Base-by-base conservation (phyloP, 2,329 filamentous ascomycete species). In the Nothomitra cinnamomea region DNA sequence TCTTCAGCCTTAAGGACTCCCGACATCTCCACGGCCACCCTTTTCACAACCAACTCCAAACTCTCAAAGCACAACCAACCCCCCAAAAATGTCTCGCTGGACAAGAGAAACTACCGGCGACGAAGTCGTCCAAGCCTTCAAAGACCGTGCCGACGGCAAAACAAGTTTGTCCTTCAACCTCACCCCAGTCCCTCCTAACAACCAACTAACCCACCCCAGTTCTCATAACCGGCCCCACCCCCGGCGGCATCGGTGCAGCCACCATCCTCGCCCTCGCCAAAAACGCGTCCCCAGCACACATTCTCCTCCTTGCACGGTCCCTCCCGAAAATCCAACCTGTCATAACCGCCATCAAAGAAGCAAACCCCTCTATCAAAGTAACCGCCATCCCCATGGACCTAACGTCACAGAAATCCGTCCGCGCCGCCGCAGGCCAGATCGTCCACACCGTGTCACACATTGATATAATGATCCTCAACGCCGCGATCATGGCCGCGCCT, bases 391-490 rank as follows among this genome's bases (percentile, higher is more conserved):
- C 17, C 17, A 7, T 50, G 5, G 47, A 50, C 24, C 47, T 50
- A 7, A 3, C 8, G 5, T 21, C 17, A 4, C 47, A 50, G 25
- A 52, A 56, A 6, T 15, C 32, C 3, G 56, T 65, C 41, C 59
- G 58, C 40, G 50, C 54, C 2, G 63, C 63, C 2, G 61, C 62
- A 3, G 56, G 54, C n/a, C 56, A 58, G 19, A 59, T 64, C 53
- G 57, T 56, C 45, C 51, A 40, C 2, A 22, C 51, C 19, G 52
- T 57, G 48, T 49, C 61, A 47, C 58, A 57, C 35, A 56, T 67
- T 32, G 63, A 67, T 51, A 57, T 63, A 8, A 53, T 66, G 8
- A 63, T 66, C 40, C 65, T 66, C 55, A 65, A 64, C 51, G 65
- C 65, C 3, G 65, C 65, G 6, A 55, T 66, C 35, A 66, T 67